Evolutionary conservation across 2,329 filamentous ascomycete species (phyloP).

Genomic region (Sporothrix phasma): DNA sequence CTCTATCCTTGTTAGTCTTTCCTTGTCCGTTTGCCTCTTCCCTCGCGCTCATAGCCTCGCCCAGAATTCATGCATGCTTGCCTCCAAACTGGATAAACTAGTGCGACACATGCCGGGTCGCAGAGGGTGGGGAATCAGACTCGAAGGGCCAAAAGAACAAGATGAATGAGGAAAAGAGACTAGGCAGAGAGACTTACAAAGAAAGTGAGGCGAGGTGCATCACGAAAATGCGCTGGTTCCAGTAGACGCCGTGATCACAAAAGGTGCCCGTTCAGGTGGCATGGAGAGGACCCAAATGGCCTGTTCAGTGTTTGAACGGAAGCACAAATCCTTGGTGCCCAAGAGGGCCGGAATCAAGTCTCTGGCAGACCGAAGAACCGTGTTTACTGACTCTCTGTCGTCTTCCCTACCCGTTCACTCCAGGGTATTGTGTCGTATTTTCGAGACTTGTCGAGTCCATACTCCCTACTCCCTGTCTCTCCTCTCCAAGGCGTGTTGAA

Average conservation of each 20-base stretch:
- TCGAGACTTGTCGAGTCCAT: not conserved
- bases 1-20: not conserved
- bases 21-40: not conserved
- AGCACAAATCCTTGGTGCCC: not conserved
- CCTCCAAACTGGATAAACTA: conserved; percentile 8
- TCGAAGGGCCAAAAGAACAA: not conserved
- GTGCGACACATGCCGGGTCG: conserved; percentile 11
- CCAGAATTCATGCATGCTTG: conserved; percentile 3
- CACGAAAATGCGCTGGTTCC: not conserved
- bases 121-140: not conserved
- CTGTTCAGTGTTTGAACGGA: not conserved
- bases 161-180: not conserved
- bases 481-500: not conserved
- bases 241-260: not conserved
- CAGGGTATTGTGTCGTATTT: not conserved
- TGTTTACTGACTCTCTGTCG: not conserved
- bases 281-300: not conserved
- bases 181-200: not conserved
- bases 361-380: not conserved
- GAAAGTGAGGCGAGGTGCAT: not conserved
- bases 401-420: not conserved
- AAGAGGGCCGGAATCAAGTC: not conserved
- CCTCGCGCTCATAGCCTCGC: conserved; percentile 1
- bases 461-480: not conserved
- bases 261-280: not conserved